Conservation (phyloP, 1,284 basidiomycete species). For the Hypsizygus ulmarius region DNA sequence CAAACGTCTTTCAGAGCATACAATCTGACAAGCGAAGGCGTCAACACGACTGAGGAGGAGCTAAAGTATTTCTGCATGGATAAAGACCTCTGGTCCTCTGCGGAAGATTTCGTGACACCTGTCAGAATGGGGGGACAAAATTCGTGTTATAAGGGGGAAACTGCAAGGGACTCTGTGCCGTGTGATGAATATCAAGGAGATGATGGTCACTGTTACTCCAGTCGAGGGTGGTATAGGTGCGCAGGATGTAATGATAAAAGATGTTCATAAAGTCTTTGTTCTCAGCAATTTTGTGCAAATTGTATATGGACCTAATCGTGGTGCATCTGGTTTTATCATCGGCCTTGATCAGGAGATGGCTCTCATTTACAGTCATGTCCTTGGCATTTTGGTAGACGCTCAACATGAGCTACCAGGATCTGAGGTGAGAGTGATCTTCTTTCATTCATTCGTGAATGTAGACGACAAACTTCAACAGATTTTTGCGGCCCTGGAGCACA, state of each 20-base stretch:
- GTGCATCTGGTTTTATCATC: neutral
- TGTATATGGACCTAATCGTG: neutral
- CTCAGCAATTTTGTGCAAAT: slow-evolving; percentile 1
- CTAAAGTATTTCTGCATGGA: neutral
- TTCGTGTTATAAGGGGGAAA: neutral
- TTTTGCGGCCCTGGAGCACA: too few species aligned
- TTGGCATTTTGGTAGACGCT: neutral
- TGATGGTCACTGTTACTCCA: too few species aligned
- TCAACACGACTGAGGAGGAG: neutral
- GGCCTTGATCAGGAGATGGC: neutral
- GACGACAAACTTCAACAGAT: too few species aligned
- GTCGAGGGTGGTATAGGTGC: too few species aligned
- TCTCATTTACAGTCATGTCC: neutral
- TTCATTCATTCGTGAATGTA: too few species aligned
- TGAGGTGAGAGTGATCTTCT: too few species aligned
- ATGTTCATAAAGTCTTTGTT: neutral
- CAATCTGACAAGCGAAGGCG: neutral
- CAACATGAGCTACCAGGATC: too few species aligned
- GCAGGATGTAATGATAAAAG: too few species aligned
- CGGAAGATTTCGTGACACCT: neutral
- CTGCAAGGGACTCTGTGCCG: neutral
- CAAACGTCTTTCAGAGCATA: neutral
- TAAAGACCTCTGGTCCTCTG: neutral
- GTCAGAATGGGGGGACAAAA: neutral
- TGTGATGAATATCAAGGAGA: too few species aligned